Evolutionary conservation across 139 green algal species (phyloP).

Genomic region (Chlamydomonas schloesseri): DNA sequence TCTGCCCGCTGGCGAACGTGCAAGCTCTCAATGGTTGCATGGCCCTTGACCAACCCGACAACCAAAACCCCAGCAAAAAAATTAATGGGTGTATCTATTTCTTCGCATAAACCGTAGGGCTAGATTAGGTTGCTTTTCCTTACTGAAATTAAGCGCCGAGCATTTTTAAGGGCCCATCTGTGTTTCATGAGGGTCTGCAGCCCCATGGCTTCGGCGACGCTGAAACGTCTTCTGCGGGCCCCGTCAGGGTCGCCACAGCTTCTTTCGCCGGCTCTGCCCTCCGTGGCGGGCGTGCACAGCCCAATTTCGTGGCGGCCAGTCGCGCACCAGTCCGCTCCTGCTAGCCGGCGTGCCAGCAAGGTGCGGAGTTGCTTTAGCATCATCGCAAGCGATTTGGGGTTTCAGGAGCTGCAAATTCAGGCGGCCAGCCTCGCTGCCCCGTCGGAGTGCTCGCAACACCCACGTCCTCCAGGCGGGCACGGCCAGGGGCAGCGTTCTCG

Average conservation of each 20-base stretch:
- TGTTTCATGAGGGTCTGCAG: no score
- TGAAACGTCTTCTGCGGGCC: not conserved
- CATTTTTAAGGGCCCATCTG: no score
- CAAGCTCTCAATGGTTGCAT: no score
- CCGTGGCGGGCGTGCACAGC: not conserved
- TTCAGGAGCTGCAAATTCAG: not conserved
- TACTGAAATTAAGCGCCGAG: no score
- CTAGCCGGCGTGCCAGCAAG: not conserved
- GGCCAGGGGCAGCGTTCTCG: no score
- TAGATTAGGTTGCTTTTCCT: no score
- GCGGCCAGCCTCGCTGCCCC: not conserved
- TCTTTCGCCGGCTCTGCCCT: not conserved
- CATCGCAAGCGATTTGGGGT: not conserved
- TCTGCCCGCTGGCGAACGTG: no score
- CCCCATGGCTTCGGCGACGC: not conserved
- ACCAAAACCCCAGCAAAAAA: no score
- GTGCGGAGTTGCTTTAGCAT: not conserved
- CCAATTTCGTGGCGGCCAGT: conserved; percentile 7
- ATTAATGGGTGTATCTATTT: no score
- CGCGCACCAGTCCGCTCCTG: not conserved
- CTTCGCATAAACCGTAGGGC: no score
- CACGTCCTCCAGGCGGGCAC: no score
- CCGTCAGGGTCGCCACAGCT: not conserved
- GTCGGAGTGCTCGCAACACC: not conserved
- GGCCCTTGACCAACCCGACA: no score